Base-by-base conservation (phyloP, 1,284 basidiomycete genomes). In the Phlebopus sp. region DNA sequence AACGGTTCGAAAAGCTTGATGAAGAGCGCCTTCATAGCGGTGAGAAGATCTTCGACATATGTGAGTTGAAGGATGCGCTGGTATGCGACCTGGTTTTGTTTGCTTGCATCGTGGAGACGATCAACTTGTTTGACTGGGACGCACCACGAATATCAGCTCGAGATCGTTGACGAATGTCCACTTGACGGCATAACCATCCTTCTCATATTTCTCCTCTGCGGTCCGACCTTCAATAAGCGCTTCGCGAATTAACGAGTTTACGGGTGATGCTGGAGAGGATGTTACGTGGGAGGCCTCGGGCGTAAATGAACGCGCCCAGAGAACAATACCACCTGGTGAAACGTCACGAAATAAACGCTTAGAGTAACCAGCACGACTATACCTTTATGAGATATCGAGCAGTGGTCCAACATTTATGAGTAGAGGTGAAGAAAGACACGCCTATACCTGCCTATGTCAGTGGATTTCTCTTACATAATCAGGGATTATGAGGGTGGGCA, bases 1-100 rank as follows among this genome's bases (percentile, higher is more conserved):
- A 92, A 87, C 0, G 91, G 87, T 57, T 86, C 78, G 62, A 92
- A 96, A 47, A 90, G 77, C 60, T 91, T 85, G 55, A 96, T 73
- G 63, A 97, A 97, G 25, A 95, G 76, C 1, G 82, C 74, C 63
- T 92, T 93, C 59, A 93, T 76, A 4, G 89, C 81, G 19, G 74
- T 72, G 14, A 97, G 77, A 5, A 99, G 82, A 39, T 93, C 86
- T 0, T 96, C 92, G 48, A 98, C 87, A 65, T 99, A 99, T 8
- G 92, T 86, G 19, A 99, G 78, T 55, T 97, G 95, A 13, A 99
- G 77, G 52, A 99, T 94, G 38, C 96, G 90, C 63, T 98, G 96
- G 71, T 97, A 97, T 42, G 95, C 92, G 45, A 96, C 92, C 91
- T 95, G 58, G 21, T n/a, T 32, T 35, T 25, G 7, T 32, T 51